Evolutionary conservation across 1,284 basidiomycete species (phyloP), one percentile per base, ranked within the genome.

Genomic region (Inonotus hispidus): DNA sequence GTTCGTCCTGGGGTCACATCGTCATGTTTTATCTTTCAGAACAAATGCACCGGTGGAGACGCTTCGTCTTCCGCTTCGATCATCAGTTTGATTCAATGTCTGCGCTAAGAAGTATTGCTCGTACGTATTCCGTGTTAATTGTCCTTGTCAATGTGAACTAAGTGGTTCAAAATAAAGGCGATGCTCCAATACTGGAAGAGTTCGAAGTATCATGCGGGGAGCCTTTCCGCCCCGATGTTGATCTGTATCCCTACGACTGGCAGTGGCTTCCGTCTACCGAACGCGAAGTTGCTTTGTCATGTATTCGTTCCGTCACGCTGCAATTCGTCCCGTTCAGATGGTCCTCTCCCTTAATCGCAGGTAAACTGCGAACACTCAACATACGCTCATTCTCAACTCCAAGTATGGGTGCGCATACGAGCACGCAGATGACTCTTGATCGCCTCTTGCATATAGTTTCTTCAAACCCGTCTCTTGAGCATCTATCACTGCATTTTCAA

Each of bases 31-130:
- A 91, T 69, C 73, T 91, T 23, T 82, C 85, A 1, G 82, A 87
- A 65, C 85, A 90, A 68, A 90, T 90, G 81, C 82, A 83, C 63
- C 81, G 89, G 32, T 91, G 88, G 88, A 79, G 87, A 68, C 78
- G 88, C 23, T 91, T 91, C 66, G 79, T 90, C 8, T 90, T 90
- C 68, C 75, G 84, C 53, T 90, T 88, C 66, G 87, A 90, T 66
- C 84, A 82, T 68, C 83, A 85, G 37, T 90, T 90, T 71, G 73
- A 81, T 29, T 88, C 87, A 13, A 80, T 89, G 71, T 74, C 76
- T 52, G 87, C 88, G 4, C 79, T 90, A 66, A 84, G 84, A 69
- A 81, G 81, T 25, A 83, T 90, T 65, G 79, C 77, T 61, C 86
- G 87, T 88, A 63, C 59, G 83, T 75, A 55, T 56, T 50, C 21